Evolutionary conservation across 345 rosid species (phyloP), one percentile per base, ranked within the genome.

Genomic region (Orychophragmus violaceus): DNA sequence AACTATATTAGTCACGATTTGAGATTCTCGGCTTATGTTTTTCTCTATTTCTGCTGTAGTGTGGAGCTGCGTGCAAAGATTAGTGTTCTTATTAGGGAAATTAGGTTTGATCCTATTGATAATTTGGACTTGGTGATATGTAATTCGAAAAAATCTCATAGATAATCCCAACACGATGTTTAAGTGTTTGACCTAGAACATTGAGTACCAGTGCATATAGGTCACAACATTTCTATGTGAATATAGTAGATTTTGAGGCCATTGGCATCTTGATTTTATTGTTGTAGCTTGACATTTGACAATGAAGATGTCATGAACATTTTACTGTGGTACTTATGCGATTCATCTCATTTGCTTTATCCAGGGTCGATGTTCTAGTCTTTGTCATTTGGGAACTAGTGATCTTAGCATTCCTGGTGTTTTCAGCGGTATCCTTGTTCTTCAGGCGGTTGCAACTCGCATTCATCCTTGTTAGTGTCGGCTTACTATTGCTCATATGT

Each of bases 301-400:
- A 28, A 18, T 39, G 18, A 65, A 6, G n/a, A n/a, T n/a, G n/a
- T n/a, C n/a, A 5, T n/a, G n/a, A 28, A 28, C 7, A 11, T n/a
- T 24, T 61, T 44, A 17, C 24, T 17, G 59, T 62, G 14, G 17
- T 61, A 28, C 64, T 70, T 32, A 3, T 42, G 51, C 21, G 4
- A 11, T 13, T 21, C 3, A 32, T 56, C 14, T 42, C 2, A 14
- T 64, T 70, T 58, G 50, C 23, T 71, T 62, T 66, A 33, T 83
- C 82, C 94, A 93, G 98, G 97, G 84, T 90, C 57, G 98, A 93
- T 80, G 96, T 88, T 5, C 89, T 83, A 72, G 70, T 90, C 55
- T 93, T 88, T 52, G 97, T 90, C 11, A 80, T 93, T 78, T 93
- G 96, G 98, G 98, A 93, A 74, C 94, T 93, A 36, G 57, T 93